These are phyloP conservation scores for Russula compacta DNA, from an alignment of 768 basidiomycete genomes.

Conservation along the genomic window DNA sequence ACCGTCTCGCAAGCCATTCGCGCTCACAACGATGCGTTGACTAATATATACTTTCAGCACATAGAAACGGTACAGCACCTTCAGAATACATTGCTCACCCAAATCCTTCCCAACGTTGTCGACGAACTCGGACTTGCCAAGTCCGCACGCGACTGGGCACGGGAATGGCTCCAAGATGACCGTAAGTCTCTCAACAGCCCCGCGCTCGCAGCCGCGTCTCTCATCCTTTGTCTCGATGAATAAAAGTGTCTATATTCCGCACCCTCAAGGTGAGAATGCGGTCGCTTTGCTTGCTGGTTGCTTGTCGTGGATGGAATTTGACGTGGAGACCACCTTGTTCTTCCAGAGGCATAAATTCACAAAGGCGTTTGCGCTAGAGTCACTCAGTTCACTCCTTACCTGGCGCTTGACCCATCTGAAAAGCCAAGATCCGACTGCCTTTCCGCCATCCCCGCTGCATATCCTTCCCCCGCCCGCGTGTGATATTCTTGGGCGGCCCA, in stretches of 20 bases:
- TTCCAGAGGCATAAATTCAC: conserved; percentile 60
- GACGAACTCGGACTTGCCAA: conserved; percentile 48
- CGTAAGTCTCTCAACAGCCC: conserved; percentile 34
- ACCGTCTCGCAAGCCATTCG: conserved; percentile 8
- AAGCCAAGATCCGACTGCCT: background rate
- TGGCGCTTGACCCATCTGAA: conserved; percentile 39
- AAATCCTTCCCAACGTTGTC: conserved; percentile 50
- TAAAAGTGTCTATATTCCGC: conserved; percentile 27
- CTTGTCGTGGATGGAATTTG: background rate
- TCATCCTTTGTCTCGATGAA: background rate
- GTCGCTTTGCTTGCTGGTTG: background rate
- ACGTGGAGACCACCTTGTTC: conserved; percentile 8
- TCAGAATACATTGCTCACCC: conserved; percentile 42
- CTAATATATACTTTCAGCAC: conserved; percentile 42
- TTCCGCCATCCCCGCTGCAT: conserved; percentile 22
- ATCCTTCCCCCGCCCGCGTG: conserved; percentile 40
- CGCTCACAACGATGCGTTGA: conserved; percentile 35
- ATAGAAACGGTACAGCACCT: conserved; percentile 37
- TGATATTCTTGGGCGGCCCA: conserved; percentile 60
- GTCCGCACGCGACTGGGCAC: conserved; percentile 41
- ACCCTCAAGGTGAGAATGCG: conserved; percentile 40
- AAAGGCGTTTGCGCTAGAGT: conserved; percentile 51
- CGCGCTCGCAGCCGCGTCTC: background rate
- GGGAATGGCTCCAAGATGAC: conserved; percentile 57
- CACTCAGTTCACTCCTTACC: conserved; percentile 42